Base-by-base conservation (phyloP, 345 rosid genomes). In the Laguncularia racemosa region DNA sequence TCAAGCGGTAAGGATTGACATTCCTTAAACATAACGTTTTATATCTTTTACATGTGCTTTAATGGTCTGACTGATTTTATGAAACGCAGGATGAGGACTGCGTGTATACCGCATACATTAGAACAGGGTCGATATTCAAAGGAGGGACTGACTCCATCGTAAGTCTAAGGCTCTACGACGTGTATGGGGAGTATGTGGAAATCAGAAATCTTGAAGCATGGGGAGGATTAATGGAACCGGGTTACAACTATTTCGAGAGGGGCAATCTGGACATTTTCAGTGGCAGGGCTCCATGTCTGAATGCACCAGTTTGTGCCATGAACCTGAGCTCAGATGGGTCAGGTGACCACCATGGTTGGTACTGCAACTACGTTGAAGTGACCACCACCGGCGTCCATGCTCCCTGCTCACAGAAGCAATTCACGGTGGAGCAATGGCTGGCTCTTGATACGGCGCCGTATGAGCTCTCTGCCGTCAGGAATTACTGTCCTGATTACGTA, bases 371-470 rank as follows among this genome's bases (percentile, higher is more conserved):
- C 75, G 85, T 89, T 38, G 96, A 92, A 72, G 82, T 86, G 20
- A 77, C 86, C 0, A 28, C 79, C 13, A 76, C 93, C 0, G 89
- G 89, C 16, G 76, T 79, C 52, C 97, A 89, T 51, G 50, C 56
- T 2, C 17, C 65, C 6, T 92, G 98, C 53, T 15, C 71, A 2
- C 82, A 78, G 57, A 66, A 77, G 76, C 61, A 18, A 74, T 92
- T 92, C 55, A 67, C 72, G 19, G 71, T 92, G 56, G 98, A 89
- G 80, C 98, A 89, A 75, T 92, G 98, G 98, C 81, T 92, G 46
- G 95, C 97, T 2, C 15, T 12, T 0, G 95, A 89, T 49, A 23
- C 78, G 47, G 5, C 84, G 16, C 99, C 99, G 10, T 85, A 70
- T 52, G 74, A 83, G 51, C 80, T 92, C 44, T 78, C 78, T 0